Base-by-base conservation (phyloP, 2,329 filamentous ascomycete genomes). In the Hirsutella rhossiliensis region DNA sequence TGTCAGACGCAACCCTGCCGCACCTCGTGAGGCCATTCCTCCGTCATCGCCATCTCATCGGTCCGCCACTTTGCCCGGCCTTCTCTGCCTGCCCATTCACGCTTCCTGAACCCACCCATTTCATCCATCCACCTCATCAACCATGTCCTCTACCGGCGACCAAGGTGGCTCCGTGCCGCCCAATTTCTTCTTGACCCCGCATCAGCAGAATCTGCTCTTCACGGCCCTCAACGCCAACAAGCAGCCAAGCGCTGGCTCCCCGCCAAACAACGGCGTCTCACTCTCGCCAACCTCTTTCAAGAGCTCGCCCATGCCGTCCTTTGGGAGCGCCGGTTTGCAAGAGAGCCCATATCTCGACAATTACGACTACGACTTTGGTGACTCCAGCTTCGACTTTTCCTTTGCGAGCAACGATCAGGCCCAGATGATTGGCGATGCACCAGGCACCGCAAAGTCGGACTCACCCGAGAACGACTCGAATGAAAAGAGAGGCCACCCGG, bases 301-400 rank as follows among this genome's bases (percentile, higher is more conserved):
- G 48, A 65, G 65, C 43, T 75, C 73, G 11, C 71, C 73, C 15
- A 52, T 60, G 40, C 65, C 69, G 51, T 57, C 55, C 23, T 67
- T 70, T 34, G 53, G 51, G 32, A 41, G 40, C 36, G 44, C 54
- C 44, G 73, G 68, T 50, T 75, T 78, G 38, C 78, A 87, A 29
- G 84, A 88, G 41, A 92, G 84, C 50, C 87, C 89, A 0, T 89
- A 82, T 56, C 72, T 94, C 46, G 87, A 95, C 58, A 62, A 60
- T 50, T 92, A 88, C 55, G 80, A 84, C 52, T 82, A 84, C 51
- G 81, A 85, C 40, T 80, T 87, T 46, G 86, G 89, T 47, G 84
- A 89, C 56, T 76, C 75, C 31, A 81, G 72, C 58, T 89, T 87
- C 59, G 84, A 88, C 53, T 89, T 89, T 42, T 65, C 62, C 20